phyloP scores from a whole-genome alignment of 2,329 filamentous ascomycete genomes.

The Calonectria henricotiae region DNA sequence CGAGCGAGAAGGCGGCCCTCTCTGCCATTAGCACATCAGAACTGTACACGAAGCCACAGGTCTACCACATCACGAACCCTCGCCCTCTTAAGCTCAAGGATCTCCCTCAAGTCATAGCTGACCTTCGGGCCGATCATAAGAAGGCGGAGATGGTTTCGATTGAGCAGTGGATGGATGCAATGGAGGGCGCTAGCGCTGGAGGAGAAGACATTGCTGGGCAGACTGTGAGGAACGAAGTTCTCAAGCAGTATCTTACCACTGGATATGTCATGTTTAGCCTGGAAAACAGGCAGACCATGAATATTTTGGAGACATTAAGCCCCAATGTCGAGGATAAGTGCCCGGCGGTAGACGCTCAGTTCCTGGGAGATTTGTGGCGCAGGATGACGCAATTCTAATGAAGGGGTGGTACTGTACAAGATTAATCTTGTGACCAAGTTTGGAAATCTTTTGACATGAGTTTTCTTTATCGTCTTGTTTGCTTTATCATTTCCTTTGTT shows the following conservation, averaged over 20 bases:
- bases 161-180: conserved; percentile 42
- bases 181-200: conserved; percentile 33
- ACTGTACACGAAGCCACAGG: conserved; percentile 35
- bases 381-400: conserved; percentile 45
- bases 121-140: conserved; percentile 39
- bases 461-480: conserved; percentile 18
- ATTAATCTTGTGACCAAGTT: neutral
- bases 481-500: conserved; percentile 18
- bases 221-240: conserved; percentile 44
- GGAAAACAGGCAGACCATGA: conserved; percentile 43
- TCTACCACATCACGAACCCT: conserved; percentile 50
- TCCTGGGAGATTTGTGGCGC: conserved; percentile 40
- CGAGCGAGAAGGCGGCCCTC: conserved; percentile 38
- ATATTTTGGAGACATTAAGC: conserved; percentile 41
- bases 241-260: conserved; percentile 46
- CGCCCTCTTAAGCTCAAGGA: conserved; percentile 46
- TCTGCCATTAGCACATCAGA: neutral
- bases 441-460: neutral
- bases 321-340: conserved; percentile 43
- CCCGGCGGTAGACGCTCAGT: conserved; percentile 44
- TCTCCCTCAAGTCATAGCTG: conserved; percentile 44
- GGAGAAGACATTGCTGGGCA: conserved; percentile 40
- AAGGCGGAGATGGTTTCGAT: conserved; percentile 39
- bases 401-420: neutral
- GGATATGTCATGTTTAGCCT: conserved; percentile 51